Evolutionary conservation across 805 yeast species (phyloP).

Genomic region (Candida stauntonica): DNA sequence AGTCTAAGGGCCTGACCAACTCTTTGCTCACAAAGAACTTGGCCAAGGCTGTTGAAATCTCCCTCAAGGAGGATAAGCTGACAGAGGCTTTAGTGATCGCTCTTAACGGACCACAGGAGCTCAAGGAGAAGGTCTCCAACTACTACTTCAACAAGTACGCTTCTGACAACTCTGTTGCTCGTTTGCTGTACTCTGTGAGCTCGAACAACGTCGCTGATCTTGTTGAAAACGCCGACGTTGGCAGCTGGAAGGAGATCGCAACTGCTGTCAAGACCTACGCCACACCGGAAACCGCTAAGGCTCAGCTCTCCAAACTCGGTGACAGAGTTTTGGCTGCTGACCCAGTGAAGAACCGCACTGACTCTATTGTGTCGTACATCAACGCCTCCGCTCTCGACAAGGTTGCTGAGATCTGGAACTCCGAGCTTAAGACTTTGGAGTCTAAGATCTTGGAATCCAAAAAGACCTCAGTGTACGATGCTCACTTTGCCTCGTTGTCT

Average conservation of each 20-base stretch:
- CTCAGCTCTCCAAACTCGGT: constrained; percentile 64
- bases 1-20: constrained; percentile 38
- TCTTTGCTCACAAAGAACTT: constrained; percentile 59
- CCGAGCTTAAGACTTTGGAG: constrained; percentile 56
- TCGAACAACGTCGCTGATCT: constrained; percentile 57
- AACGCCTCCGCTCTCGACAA: constrained; percentile 80
- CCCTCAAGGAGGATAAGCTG: constrained; percentile 58
- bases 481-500: constrained; percentile 76
- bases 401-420: constrained; percentile 77
- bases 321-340: constrained; percentile 59
- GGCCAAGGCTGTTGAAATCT: constrained; percentile 60
- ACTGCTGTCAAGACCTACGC: constrained; percentile 58
- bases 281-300: constrained; percentile 44
- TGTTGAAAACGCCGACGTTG: constrained; percentile 70
- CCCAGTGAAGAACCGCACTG: constrained; percentile 51
- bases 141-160: constrained; percentile 64
- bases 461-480: constrained; percentile 64
- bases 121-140: constrained; percentile 64
- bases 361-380: constrained; percentile 73
- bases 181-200: constrained; percentile 67
- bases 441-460: constrained; percentile 34
- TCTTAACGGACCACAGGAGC: constrained; percentile 54
- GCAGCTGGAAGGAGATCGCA: constrained; percentile 83
- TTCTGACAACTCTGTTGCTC: constrained; percentile 48
- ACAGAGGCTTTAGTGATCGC: constrained; percentile 83